These are phyloP conservation scores for Hydnum rufescens DNA, from an alignment of 768 basidiomycete genomes.

Conservation along the genomic window DNA sequence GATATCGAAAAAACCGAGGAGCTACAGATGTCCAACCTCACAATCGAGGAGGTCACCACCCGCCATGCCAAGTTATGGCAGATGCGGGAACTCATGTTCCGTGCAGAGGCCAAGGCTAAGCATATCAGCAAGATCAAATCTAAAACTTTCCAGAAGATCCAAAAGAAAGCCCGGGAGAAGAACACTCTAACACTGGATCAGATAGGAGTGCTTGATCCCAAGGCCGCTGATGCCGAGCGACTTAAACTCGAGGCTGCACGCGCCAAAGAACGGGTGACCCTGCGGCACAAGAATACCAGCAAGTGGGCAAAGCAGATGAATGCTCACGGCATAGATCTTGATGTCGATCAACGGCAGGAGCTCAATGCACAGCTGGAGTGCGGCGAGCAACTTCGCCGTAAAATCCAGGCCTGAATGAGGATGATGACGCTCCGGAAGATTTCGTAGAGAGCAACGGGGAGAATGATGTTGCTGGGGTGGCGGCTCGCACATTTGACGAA, in stretches of 20 bases:
- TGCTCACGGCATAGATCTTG: constrained; percentile 37
- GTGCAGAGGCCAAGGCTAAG: constrained; percentile 78
- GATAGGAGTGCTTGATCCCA: constrained; percentile 26
- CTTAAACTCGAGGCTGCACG: constrained; percentile 59
- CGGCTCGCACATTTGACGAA: constrained; percentile 58
- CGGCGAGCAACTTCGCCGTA: constrained; percentile 56
- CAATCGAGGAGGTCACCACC: constrained; percentile 66
- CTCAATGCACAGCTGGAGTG: constrained; percentile 73
- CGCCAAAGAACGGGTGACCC: constrained; percentile 71
- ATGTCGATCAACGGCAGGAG: constrained; percentile 35
- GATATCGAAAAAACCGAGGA: constrained; percentile 64
- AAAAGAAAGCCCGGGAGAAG: constrained; percentile 59
- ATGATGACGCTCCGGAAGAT: constrained; percentile 25
- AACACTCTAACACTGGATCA: constrained; percentile 23
- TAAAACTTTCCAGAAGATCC: constrained; percentile 74
- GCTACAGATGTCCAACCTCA: constrained; percentile 64
- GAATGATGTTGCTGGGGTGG: constrained; percentile 31
- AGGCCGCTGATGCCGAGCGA: constrained; percentile 31
- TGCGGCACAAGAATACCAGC: constrained; percentile 71
- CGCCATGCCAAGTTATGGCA: constrained; percentile 65
- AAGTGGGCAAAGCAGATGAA: constrained; percentile 73
- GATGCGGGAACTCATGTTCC: constrained; percentile 86
- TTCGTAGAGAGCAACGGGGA: constrained; percentile 21
- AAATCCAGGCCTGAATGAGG: constrained; percentile 42
- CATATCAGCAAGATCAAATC: constrained; percentile 90